Conservation (phyloP, 768 basidiomycete genomes). For the Rhodotorula sphaerocarpa region DNA sequence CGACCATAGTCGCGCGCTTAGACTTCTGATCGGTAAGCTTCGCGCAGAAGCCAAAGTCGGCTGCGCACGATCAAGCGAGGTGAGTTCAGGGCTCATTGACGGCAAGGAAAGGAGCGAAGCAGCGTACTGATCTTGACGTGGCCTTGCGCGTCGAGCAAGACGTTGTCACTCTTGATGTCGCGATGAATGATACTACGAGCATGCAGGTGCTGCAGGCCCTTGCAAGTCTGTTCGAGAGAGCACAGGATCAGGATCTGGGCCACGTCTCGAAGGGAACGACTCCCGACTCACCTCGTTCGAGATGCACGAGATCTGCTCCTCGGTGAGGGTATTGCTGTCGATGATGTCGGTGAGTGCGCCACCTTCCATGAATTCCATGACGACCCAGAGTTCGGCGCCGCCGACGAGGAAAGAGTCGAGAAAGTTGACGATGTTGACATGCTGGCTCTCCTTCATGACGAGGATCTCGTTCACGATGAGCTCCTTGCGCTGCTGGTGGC, state of each 20-base stretch:
- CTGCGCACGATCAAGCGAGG: slow-evolving; percentile 64
- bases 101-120: neutral
- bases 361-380: slow-evolving; percentile 94
- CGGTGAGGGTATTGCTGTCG: slow-evolving; percentile 87
- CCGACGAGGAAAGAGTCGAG: slow-evolving; percentile 80
- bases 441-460: slow-evolving; percentile 98
- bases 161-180: slow-evolving; percentile 79
- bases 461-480: slow-evolving; percentile 96
- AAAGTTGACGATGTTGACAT: slow-evolving; percentile 81
- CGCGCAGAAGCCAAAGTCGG: slow-evolving; percentile 98
- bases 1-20: slow-evolving; percentile 91
- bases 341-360: slow-evolving; percentile 96
- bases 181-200: slow-evolving; percentile 94
- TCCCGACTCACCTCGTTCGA: slow-evolving; percentile 65
- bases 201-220: slow-evolving; percentile 84
- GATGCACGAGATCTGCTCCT: slow-evolving; percentile 67
- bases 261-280: neutral
- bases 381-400: slow-evolving; percentile 95
- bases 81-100: neutral
- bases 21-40: slow-evolving; percentile 64
- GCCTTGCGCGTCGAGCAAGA: slow-evolving; percentile 82
- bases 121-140: slow-evolving; percentile 90
- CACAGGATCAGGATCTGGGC: slow-evolving; percentile 57
- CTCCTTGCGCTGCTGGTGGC: slow-evolving; percentile 79
- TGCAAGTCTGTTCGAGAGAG: slow-evolving; percentile 87